Conservation (phyloP, 805 yeast genomes). For the Kodamaea kakaduensis region DNA sequence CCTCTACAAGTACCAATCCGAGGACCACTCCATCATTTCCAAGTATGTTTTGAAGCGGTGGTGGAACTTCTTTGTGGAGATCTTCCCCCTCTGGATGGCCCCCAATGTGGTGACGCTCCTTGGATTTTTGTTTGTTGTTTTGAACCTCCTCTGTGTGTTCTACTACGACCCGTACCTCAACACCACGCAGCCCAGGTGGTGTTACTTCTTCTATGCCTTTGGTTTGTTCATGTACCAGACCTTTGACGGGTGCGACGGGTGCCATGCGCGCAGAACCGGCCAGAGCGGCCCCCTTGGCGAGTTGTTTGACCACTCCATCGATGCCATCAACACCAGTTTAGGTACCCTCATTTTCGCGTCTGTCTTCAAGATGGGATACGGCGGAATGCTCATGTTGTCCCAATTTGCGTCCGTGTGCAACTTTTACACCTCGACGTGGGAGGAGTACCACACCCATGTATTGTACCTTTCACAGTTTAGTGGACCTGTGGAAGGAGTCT, state of each 20-base stretch:
- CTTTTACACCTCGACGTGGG: constrained; percentile 92
- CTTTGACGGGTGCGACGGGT: constrained; percentile 94
- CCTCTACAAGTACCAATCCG: constrained; percentile 65
- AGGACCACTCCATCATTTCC: constrained; percentile 76
- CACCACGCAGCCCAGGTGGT: constrained; percentile 65
- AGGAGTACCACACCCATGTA: constrained; percentile 86
- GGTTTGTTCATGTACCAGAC: constrained; percentile 90
- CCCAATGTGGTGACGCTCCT: constrained; percentile 85
- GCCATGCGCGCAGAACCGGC: constrained; percentile 94
- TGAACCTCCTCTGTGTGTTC: constrained; percentile 61
- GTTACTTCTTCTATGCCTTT: constrained; percentile 69
- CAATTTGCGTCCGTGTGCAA: constrained; percentile 75
- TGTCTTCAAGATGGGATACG: constrained; percentile 71
- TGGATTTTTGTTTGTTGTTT: constrained; percentile 69
- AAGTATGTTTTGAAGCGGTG: constrained; percentile 74
- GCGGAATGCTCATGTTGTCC: constrained; percentile 54
- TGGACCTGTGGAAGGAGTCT: constrained; percentile 94
- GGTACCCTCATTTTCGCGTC: constrained; percentile 72
- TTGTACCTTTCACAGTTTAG: constrained; percentile 73
- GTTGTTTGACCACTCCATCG: constrained; percentile 84
- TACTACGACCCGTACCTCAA: constrained; percentile 68
- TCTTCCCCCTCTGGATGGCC: constrained; percentile 86
- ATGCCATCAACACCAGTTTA: constrained; percentile 72
- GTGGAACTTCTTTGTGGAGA: constrained; percentile 67
- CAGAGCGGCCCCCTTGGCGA: constrained; percentile 94